phyloP scores from a whole-genome alignment of 768 basidiomycete species.

The Candolleomyces efflorescens region DNA sequence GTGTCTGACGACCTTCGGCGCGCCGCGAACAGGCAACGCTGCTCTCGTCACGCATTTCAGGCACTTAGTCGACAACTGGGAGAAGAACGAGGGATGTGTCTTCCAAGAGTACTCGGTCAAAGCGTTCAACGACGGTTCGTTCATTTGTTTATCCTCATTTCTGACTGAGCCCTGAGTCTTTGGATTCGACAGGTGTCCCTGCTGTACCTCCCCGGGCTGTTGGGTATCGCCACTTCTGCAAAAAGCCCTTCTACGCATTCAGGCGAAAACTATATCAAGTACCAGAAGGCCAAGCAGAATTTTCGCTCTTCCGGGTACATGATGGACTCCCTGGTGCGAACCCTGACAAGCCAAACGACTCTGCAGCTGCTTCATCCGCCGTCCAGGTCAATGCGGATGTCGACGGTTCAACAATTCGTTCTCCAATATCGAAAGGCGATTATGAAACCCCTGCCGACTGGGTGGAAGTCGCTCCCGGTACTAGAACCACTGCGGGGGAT shows the following conservation, averaged over 20 bases:
- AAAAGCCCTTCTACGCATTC: constrained; percentile 44
- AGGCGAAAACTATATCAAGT: constrained; percentile 43
- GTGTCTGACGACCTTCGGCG: constrained; percentile 45
- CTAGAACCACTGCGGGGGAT: background rate
- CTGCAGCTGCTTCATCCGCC: too few relatives aligned
- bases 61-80: constrained; percentile 25
- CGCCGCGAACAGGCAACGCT: constrained; percentile 45
- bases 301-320: constrained; percentile 36
- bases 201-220: constrained; percentile 45
- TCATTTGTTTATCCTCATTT: background rate
- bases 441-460: too few relatives aligned
- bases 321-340: too few relatives aligned
- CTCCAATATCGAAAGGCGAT: too few relatives aligned
- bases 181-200: constrained; percentile 40
- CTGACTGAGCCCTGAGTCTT: background rate
- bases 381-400: too few relatives aligned
- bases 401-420: too few relatives aligned
- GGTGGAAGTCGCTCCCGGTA: background rate
- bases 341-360: too few relatives aligned
- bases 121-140: constrained; percentile 52
- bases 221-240: constrained; percentile 49
- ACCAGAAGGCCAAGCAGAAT: constrained; percentile 41
- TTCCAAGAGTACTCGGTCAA: constrained; percentile 48
- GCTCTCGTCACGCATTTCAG: constrained; percentile 39
- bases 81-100: constrained; percentile 24